phyloP scores from a whole-genome alignment of 2,329 filamentous ascomycete genomes.

The Apiospora marii region DNA sequence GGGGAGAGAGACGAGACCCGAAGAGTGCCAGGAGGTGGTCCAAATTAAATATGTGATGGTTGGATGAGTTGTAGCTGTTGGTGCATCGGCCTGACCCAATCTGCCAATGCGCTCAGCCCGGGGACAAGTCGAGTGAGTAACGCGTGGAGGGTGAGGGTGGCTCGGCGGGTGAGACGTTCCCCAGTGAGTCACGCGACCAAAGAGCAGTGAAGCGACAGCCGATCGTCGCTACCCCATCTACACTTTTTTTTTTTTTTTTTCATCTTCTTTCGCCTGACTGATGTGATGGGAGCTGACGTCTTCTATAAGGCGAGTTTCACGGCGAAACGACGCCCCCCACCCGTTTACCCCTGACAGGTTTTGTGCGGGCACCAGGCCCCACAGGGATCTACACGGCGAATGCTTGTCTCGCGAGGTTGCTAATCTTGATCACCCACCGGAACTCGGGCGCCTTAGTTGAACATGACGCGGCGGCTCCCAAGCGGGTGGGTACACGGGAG shows the following conservation, averaged over 20 bases:
- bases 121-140: background rate
- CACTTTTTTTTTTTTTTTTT: background rate
- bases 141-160: background rate
- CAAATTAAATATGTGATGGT: background rate
- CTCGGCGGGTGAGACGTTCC: background rate
- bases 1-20: background rate
- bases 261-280: too few relatives aligned
- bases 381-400: background rate
- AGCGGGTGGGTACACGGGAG: background rate
- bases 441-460: background rate
- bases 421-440: background rate
- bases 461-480: background rate
- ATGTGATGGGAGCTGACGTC: background rate
- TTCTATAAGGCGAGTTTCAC: background rate
- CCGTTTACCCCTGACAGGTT: background rate
- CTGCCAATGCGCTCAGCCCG: background rate
- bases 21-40: background rate
- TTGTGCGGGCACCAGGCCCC: background rate
- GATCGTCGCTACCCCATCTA: background rate
- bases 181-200: background rate
- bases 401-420: background rate
- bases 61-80: background rate
- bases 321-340: background rate
- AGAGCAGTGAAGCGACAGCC: background rate
- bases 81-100: background rate